Evolutionary conservation across 345 rosid genomes (phyloP), one percentile per base, ranked within the genome.

Genomic region (Arabis hirsuta): DNA sequence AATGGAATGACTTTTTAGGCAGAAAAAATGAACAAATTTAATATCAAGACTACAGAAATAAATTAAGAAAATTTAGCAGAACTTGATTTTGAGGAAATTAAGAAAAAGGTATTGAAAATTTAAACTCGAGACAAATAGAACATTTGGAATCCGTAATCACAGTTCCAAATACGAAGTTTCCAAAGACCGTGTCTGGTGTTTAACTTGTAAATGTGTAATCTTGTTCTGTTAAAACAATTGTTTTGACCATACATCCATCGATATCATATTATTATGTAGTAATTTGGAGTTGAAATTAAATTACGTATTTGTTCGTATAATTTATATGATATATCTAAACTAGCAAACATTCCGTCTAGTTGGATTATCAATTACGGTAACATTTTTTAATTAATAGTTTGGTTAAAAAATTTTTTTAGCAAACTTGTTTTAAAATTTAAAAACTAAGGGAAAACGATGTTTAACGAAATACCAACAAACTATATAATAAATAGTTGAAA

Each of bases 121-220:
- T 32, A 36, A 64, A 70, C 0, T 31, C 13, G 20, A 65, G 76
- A 71, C 67, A 70, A 71, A 56, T 76, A 76, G 67, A 71, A 77
- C 71, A 65, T 77, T 77, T 65, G 80, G 67, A 77, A 77, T 64
- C 50, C 72, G 72, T 65, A 76, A 76, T 76, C 80, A 65, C 80
- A 71, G 76, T 76, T 76, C 80, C 76, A 76, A 65, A 71, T 76
- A 76, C 80, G 76, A 70, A 63, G 62, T 70, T 76, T 71, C 76
- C 80, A 57, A 76, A 69, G 59, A 69, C 60, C 29, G 47, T 76
- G 79, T 76, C 76, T 65, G 61, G 3, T 76, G 61, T 64, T 55
- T 62, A 55, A 54, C 65, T 20, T 61, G 71, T 76, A 32, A 32
- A 29, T 29, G 9, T 36, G 11, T 36, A 47, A 56, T 69, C 71